Conservation (phyloP, 805 yeast genomes). For the Starmerella floricola region DNA sequence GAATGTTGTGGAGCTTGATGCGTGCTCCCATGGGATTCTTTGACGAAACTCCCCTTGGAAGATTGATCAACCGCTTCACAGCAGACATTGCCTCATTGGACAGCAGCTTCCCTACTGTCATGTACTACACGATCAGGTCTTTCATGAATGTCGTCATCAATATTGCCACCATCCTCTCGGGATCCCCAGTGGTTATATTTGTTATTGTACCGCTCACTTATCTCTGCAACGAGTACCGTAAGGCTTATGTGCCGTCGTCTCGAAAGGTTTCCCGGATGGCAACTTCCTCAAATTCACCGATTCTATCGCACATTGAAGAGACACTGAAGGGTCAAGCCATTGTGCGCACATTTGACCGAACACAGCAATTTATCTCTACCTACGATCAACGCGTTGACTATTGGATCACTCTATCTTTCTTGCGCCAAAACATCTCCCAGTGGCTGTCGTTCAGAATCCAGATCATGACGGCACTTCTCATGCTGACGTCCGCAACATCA, state of each 20-base stretch:
- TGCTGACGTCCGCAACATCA: conserved; percentile 65
- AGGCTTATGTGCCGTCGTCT: conserved; percentile 52
- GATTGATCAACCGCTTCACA: conserved; percentile 66
- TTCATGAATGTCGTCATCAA: conserved; percentile 43
- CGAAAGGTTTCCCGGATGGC: conserved; percentile 66
- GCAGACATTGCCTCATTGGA: conserved; percentile 69
- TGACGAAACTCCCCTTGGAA: conserved; percentile 72
- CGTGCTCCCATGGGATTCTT: conserved; percentile 65
- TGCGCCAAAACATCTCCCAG: conserved; percentile 70
- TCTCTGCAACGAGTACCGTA: conserved; percentile 56
- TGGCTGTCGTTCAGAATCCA: conserved; percentile 89
- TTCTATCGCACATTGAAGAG: conserved; percentile 72
- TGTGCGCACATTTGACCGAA: conserved; percentile 59
- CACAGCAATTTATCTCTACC: conserved; percentile 42
- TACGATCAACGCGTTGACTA: conserved; percentile 23
- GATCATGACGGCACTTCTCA: conserved; percentile 68
- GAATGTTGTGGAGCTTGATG: conserved; percentile 43
- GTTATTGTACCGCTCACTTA: conserved; percentile 42
- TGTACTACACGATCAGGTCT: conserved; percentile 42
- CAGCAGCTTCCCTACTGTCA: conserved; percentile 51
- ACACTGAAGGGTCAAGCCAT: conserved; percentile 65
- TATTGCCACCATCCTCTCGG: conserved; percentile 45
- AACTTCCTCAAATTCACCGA: conserved; percentile 59
- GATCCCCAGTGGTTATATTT: conserved; percentile 57
- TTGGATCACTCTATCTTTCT: conserved; percentile 40